These are phyloP conservation scores for Colletotrichum sp. DNA, from an alignment of 2,329 filamentous ascomycete species.

Conservation along the genomic window DNA sequence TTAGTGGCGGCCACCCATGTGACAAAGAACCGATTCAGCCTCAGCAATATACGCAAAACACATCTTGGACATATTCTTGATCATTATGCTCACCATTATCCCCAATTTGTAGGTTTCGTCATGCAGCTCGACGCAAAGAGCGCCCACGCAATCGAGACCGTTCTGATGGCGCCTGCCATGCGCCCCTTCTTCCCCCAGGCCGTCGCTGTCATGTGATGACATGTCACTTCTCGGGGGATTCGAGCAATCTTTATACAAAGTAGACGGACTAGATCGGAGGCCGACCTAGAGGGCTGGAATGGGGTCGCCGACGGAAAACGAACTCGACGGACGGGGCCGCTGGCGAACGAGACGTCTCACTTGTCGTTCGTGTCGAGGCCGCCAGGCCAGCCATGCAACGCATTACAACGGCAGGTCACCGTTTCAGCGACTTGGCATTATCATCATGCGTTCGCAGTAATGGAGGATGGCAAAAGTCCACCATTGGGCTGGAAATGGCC, in stretches of 20 bases:
- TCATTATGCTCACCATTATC: neutral
- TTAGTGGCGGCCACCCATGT: slow-evolving; percentile 4
- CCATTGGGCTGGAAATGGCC: neutral
- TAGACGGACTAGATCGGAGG: neutral
- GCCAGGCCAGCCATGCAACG: neutral
- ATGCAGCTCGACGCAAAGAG: slow-evolving; percentile 14
- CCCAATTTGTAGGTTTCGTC: neutral
- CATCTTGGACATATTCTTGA: neutral
- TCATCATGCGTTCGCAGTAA: neutral
- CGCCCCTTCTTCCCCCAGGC: neutral
- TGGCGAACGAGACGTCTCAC: neutral
- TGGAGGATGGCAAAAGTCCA: neutral
- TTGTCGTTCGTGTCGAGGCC: neutral
- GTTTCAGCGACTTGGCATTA: neutral
- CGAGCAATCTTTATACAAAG: neutral
- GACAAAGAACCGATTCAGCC: neutral
- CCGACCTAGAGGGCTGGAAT: rapidly evolving
- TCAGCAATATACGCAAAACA: neutral
- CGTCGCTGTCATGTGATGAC: slow-evolving; percentile 2
- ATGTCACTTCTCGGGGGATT: neutral
- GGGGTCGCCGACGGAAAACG: neutral
- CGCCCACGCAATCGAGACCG: slow-evolving; percentile 1
- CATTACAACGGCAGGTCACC: neutral
- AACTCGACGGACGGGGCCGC: neutral
- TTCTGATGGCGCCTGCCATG: neutral